Base-by-base conservation (phyloP, 495 filamentous ascomycete genomes). In the Aspergillus sclerotioniger region DNA sequence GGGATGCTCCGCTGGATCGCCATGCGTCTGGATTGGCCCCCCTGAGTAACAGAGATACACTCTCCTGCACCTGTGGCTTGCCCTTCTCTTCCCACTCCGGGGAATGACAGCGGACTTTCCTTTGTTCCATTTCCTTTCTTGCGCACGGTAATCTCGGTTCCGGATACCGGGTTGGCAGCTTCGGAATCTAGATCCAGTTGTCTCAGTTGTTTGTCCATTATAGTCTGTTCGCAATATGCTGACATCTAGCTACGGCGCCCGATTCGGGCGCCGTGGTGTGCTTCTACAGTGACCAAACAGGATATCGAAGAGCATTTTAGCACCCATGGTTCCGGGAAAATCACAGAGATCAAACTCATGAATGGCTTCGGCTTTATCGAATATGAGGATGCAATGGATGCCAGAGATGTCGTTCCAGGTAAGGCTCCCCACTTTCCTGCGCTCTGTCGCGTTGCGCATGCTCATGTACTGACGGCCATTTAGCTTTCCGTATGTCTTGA, bases 351-450 rank as follows among this genome's bases (percentile, higher is more conserved):
- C 81, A 98, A 98, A 81, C 86, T 98, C 61, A 98, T 98, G 95
- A 96, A 95, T 71, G 94, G 94, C 62, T 98, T 98, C 69, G 94
- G 94, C 72, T 98, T 98, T 76, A 95, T 98, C 69, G 95, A 98
- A 72, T 98, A 98, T 74, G 93, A 97, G 71, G 94, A 96, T 80
- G 84, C 91, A 39, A 87, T 96, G 83, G 94, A 98, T 80, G 95
- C 94, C 58, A 87, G 92, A 62, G 94, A 98, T 76, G 91, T 98
- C 44, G 94, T 98, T 59, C 94, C 94, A 70, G 91, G 94, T 98
- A 82, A 76, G 86, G 17, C 32, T 13, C 37, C 10, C 8, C 9
- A 54, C 31, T 13, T 54, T 35, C 33, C 20, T n/a, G 10, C 28
- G 21, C 10, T 28, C 25, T 9, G 10, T 25, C 35, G 49, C 10